Conservation (phyloP, 768 basidiomycete species). For the Termitomyces sp. region DNA sequence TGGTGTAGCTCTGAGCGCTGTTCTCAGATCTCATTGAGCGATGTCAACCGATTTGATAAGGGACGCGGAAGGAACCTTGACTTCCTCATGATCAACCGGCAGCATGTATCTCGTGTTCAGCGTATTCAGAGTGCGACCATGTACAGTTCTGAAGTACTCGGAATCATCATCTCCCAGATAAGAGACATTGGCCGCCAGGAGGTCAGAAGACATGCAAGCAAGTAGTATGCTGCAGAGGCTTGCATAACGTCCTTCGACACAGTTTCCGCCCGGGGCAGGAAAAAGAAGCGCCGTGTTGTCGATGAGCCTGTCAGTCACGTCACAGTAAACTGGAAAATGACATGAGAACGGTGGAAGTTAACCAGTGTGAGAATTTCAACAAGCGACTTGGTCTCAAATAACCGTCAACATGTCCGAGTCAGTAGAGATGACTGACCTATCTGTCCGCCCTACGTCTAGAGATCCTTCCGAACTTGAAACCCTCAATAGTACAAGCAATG, state of each 20-base stretch:
- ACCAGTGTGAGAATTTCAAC: neutral
- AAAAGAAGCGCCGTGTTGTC: neutral
- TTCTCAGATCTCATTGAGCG: neutral
- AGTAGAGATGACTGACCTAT: constrained; percentile 14
- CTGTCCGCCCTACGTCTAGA: neutral
- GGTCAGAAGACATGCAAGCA: constrained; percentile 19
- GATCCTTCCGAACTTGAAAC: neutral
- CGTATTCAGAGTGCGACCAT: constrained; percentile 52
- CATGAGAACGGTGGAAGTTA: neutral
- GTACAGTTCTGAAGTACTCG: constrained; percentile 48
- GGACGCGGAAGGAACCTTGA: constrained; percentile 33
- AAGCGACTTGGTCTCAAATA: neutral
- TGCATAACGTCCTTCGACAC: neutral
- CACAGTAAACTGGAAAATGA: neutral
- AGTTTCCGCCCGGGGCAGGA: neutral
- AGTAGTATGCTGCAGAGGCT: constrained; percentile 4
- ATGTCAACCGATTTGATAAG: neutral
- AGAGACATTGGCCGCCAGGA: constrained; percentile 13
- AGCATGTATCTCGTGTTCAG: constrained; percentile 58
- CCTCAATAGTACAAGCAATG: neutral
- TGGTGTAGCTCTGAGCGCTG: constrained; percentile 65
- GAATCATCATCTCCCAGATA: constrained; percentile 38
- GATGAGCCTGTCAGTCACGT: neutral
- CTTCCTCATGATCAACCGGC: constrained; percentile 64
- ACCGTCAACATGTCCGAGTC: constrained; percentile 10